phyloP scores from a whole-genome alignment of 139 green algal genomes.

The Protoeuglena noctilucae region DNA sequence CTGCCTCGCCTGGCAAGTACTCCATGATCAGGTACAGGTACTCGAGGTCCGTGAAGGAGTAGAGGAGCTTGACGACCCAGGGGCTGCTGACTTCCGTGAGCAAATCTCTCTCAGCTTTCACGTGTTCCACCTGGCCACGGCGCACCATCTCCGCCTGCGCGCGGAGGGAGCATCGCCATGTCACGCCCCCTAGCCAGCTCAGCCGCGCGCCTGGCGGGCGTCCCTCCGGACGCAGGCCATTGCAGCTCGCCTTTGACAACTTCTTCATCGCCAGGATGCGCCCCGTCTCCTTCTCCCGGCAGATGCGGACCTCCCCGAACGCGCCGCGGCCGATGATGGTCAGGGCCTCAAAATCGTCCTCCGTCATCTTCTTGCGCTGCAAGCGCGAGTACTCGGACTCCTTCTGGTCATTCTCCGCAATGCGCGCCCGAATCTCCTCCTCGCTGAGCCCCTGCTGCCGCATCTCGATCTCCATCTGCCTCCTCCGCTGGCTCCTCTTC shows the following conservation, averaged over 20 bases:
- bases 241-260: constrained; percentile 83
- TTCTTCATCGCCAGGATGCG: constrained; percentile 96
- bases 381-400: constrained; percentile 62
- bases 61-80: constrained; percentile 83
- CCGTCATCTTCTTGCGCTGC: constrained; percentile 60
- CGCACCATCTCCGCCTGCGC: constrained; percentile 92
- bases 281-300: background rate
- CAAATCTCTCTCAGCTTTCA: constrained; percentile 87
- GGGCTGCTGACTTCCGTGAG: constrained; percentile 76
- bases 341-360: constrained; percentile 85
- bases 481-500: too few relatives aligned
- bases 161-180: too few relatives aligned
- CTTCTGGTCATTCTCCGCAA: constrained; percentile 21
- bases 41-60: constrained; percentile 89
- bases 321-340: constrained; percentile 89
- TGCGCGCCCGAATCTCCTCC: too few relatives aligned
- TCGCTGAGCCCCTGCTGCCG: too few relatives aligned
- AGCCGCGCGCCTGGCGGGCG: too few relatives aligned
- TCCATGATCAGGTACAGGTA: constrained; percentile 97
- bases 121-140: constrained; percentile 85
- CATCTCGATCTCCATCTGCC: too few relatives aligned
- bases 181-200: too few relatives aligned
- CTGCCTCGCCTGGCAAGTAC: constrained; percentile 91
- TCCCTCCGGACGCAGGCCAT: too few relatives aligned
- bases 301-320: constrained; percentile 71